A percentile compares a stretch with the other conserved stretches of the same genome.
phyloP scores from a whole-genome alignment of 2,329 filamentous ascomycete species.

The Coniochaeta pulveracea region DNA sequence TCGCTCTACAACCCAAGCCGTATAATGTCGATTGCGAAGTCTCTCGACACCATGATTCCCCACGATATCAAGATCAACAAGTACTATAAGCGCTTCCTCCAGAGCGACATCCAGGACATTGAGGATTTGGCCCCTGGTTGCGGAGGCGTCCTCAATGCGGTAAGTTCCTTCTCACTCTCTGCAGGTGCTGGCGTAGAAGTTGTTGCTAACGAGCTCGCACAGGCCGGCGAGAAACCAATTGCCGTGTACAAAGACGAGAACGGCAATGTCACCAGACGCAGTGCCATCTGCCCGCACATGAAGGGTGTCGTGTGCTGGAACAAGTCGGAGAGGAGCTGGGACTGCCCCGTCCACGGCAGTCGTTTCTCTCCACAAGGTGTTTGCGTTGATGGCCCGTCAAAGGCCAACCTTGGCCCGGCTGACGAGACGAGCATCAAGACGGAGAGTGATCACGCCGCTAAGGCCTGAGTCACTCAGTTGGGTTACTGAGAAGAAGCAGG shows the following conservation, averaged over 20 bases:
- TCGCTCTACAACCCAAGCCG: slow-evolving; percentile 38
- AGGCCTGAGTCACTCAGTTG: too few relatives aligned
- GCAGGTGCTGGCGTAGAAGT: not conserved
- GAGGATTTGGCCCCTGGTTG: slow-evolving; percentile 37
- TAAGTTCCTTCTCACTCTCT: slow-evolving; percentile 5
- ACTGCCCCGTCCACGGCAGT: slow-evolving; percentile 37
- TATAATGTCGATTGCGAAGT: slow-evolving; percentile 29
- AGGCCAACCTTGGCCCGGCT: slow-evolving; percentile 13
- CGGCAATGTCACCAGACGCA: slow-evolving; percentile 36
- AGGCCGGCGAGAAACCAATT: slow-evolving; percentile 29
- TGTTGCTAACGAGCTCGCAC: slow-evolving; percentile 1
- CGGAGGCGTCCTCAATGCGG: slow-evolving; percentile 40
- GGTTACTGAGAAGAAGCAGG: too few relatives aligned
- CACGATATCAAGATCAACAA: slow-evolving; percentile 43
- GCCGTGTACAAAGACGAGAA: slow-evolving; percentile 46
- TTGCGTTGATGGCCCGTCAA: slow-evolving; percentile 24
- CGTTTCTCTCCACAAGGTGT: slow-evolving; percentile 24
- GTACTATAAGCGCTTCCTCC: slow-evolving; percentile 42
- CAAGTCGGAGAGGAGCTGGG: slow-evolving; percentile 36
- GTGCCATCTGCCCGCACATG: slow-evolving; percentile 43
- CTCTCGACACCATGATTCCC: slow-evolving; percentile 28
- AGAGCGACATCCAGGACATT: slow-evolving; percentile 43
- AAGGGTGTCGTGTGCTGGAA: slow-evolving; percentile 48
- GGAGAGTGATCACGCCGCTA: too few relatives aligned
- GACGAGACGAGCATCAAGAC: too few relatives aligned